Evolutionary conservation across 345 rosid species (phyloP).

Genomic region (Linum tenue): DNA sequence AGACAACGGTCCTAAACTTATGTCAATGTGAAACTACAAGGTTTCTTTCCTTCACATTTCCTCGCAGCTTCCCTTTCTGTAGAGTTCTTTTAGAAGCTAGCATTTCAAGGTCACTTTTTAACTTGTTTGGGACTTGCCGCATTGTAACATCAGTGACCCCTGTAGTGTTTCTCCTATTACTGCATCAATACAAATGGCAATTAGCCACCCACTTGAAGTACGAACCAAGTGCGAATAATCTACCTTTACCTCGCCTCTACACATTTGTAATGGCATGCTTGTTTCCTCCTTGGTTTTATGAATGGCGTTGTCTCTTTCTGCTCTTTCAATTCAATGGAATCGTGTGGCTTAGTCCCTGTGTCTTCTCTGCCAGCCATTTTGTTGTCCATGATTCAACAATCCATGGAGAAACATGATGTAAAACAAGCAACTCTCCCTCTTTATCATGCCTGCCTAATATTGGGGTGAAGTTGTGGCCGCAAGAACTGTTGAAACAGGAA

Average conservation of each 20-base stretch:
- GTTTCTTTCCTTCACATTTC: not conserved
- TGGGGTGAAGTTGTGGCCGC: not conserved
- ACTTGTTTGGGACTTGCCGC: not conserved
- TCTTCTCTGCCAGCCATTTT: no score
- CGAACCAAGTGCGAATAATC: not conserved
- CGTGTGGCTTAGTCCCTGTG: no score
- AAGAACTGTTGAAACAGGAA: not conserved
- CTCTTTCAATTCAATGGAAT: not conserved
- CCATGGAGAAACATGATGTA: not conserved
- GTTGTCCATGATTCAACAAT: not conserved
- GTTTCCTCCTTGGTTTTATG: not conserved
- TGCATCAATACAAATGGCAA: not conserved
- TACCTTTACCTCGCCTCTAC: not conserved
- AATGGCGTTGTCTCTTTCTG: not conserved
- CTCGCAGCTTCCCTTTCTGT: not conserved
- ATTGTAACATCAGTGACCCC: not conserved
- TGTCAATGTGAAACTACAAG: slow-evolving; percentile 32
- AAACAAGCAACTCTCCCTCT: not conserved
- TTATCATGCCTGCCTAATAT: not conserved
- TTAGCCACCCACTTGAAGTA: no score
- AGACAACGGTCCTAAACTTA: slow-evolving; percentile 77
- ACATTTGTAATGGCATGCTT: not conserved
- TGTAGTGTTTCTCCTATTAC: not conserved
- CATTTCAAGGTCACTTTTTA: not conserved
- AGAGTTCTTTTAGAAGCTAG: not conserved